Conservation (phyloP, 1,139 yeast genomes). For the Blastobotrys proliferans region DNA sequence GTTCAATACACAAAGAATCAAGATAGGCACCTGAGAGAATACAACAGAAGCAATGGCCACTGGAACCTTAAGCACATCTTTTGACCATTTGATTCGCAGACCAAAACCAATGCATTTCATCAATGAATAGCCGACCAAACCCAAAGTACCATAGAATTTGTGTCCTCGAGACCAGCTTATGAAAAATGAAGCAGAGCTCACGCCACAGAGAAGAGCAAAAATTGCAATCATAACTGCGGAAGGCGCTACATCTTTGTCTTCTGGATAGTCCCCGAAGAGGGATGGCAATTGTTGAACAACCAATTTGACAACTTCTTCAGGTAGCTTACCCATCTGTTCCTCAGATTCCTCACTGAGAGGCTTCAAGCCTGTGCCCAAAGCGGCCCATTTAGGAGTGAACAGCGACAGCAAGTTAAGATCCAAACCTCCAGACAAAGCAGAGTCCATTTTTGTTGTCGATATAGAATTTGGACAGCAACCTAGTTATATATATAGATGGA, state of each 20-base stretch:
- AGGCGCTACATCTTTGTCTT: slow-evolving; percentile 56
- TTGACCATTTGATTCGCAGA: slow-evolving; percentile 56
- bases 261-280: slow-evolving; percentile 66
- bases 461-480: no score
- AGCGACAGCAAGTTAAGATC: slow-evolving; percentile 15
- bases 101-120: slow-evolving; percentile 58
- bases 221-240: slow-evolving; percentile 54
- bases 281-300: slow-evolving; percentile 40
- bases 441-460: not conserved
- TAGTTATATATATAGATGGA: no score
- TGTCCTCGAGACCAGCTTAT: slow-evolving; percentile 59
- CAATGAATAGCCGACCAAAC: slow-evolving; percentile 50
- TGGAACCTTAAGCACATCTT: slow-evolving; percentile 39
- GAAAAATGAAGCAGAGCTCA: slow-evolving; percentile 47
- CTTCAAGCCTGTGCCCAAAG: slow-evolving; percentile 21
- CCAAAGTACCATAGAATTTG: slow-evolving; percentile 55
- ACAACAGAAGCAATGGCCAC: slow-evolving; percentile 60
- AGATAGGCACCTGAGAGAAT: slow-evolving; percentile 46
- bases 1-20: slow-evolving; percentile 46
- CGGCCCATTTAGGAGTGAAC: slow-evolving; percentile 24
- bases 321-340: slow-evolving; percentile 8
- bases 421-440: not conserved
- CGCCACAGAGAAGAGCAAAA: slow-evolving; percentile 43
- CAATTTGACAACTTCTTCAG: slow-evolving; percentile 1
- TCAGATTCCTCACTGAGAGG: slow-evolving; percentile 11